A percentile compares a stretch with the other conserved stretches of the same genome.
Conservation (phyloP, 78 protist genomes). For the Bodo saltans region DNA sequence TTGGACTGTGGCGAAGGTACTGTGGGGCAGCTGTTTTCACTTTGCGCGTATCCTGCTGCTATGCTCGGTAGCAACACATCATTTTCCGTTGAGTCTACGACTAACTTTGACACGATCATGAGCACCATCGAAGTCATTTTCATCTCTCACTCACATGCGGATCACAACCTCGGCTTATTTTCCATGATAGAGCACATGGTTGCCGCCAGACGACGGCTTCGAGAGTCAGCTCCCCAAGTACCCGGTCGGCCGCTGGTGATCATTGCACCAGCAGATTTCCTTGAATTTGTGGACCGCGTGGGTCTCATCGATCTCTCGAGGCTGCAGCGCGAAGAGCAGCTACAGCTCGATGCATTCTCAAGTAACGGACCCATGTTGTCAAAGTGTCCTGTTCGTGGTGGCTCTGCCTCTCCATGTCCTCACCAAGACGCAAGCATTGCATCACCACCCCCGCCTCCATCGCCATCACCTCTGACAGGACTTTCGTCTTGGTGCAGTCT, state of each 20-base stretch:
- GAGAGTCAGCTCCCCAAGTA: background rate
- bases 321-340: background rate
- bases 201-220: no score
- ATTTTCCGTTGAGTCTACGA: constrained; percentile 47
- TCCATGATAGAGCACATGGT: no score
- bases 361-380: background rate
- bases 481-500: background rate
- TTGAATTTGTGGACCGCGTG: background rate
- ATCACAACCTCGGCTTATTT: constrained; percentile 91
- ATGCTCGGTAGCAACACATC: constrained; percentile 74
- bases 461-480: no score
- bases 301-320: background rate
- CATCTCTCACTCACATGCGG: constrained; percentile 96
- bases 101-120: background rate
- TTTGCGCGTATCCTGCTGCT: constrained; percentile 52
- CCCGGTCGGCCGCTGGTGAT: background rate
- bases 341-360: background rate
- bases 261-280: background rate
- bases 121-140: constrained; percentile 43
- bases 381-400: no score
- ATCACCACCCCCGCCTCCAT: no score
- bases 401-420: no score
- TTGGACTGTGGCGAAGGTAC: constrained; percentile 94
- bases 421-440: no score
- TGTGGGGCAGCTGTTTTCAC: constrained; percentile 75